These are phyloP conservation scores for Pseudoperonospora humuli DNA, from an alignment of 352 stramenopile genomes.

Conservation along the genomic window DNA sequence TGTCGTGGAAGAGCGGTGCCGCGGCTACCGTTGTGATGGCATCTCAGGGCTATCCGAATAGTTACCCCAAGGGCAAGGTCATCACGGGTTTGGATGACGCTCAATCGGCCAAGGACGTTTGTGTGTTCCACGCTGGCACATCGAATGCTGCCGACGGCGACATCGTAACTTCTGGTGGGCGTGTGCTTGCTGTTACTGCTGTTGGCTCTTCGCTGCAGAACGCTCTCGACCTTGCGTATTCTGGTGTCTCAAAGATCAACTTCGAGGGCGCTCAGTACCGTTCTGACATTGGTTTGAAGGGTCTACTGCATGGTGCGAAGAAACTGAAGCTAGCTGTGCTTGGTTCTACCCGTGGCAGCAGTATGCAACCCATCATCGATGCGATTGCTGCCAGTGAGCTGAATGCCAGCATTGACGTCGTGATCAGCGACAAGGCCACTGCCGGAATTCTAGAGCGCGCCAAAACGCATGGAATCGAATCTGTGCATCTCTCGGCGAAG, in stretches of 20 bases:
- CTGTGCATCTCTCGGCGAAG: constrained; percentile 51
- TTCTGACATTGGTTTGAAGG: constrained; percentile 95
- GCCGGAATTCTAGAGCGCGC: constrained; percentile 94
- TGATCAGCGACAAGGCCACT: constrained; percentile 93
- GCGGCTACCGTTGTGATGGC: constrained; percentile 96
- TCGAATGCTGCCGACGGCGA: constrained; percentile 45
- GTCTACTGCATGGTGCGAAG: constrained; percentile 84
- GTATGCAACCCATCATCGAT: constrained; percentile 94
- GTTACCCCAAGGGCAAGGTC: constrained; percentile 96
- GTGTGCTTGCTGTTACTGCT: constrained; percentile 96
- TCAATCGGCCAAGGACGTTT: constrained; percentile 78
- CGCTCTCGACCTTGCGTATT: constrained; percentile 91
- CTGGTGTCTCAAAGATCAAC: constrained; percentile 76
- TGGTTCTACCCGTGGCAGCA: constrained; percentile 93
- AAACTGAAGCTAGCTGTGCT: constrained; percentile 90
- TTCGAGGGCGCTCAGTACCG: constrained; percentile 93
- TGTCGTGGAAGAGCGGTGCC: constrained; percentile 85
- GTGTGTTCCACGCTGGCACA: constrained; percentile 99
- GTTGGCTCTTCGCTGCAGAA: constrained; percentile 83
- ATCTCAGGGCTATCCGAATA: constrained; percentile 96
- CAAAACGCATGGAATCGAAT: constrained; percentile 63
- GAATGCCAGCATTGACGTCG: constrained; percentile 92
- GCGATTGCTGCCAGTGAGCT: constrained; percentile 84
- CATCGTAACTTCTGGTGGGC: constrained; percentile 91
- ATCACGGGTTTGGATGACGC: constrained; percentile 91